Base-by-base conservation (phyloP, 108 stramenopile genomes). In the Parmales sp. region DNA sequence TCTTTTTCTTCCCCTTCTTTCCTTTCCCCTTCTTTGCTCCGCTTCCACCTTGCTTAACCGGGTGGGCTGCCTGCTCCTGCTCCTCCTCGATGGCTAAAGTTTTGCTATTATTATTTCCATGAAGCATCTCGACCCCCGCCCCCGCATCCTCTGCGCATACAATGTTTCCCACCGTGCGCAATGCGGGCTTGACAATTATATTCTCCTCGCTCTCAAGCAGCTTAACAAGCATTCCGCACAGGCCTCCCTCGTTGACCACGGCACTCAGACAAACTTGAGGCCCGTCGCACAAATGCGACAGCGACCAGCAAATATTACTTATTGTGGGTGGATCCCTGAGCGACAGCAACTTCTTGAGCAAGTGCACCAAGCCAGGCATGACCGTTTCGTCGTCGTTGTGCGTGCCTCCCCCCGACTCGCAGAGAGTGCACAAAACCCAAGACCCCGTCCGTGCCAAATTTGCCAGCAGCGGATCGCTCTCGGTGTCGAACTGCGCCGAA, bases 91-190 rank as follows among this genome's bases (percentile, higher is more conserved):
- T n/a, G n/a, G n/a, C n/a, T n/a, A n/a, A n/a, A n/a, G n/a, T n/a
- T n/a, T n/a, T n/a, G n/a, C n/a, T n/a, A n/a, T n/a, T n/a, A n/a
- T n/a, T n/a, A n/a, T n/a, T n/a, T n/a, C n/a, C n/a, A n/a, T n/a
- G n/a, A n/a, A n/a, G n/a, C n/a, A n/a, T n/a, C n/a, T n/a, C n/a
- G n/a, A n/a, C n/a, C n/a, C n/a, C n/a, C n/a, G n/a, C 80, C 63
- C 88, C 88, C 39, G 83, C 88, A 66, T 91, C 91, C 75, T 97
- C 96, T 0, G 94, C 96, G 71, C 94, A 95, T 16, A 97, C 96
- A 45, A 95, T 90, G 72, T 97, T 97, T 5, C 96, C 96, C 66
- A 94, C 89, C 29, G 94, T 94, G 13, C 96, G 78, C 13, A 97
- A 74, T 16, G 96, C 96, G 0, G 96, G 96, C 66, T 95, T 97